A percentile compares a stretch with the other conserved stretches of the same genome.
phyloP scores from a whole-genome alignment of 768 basidiomycete species.

The Tricholoma hemisulphureum region DNA sequence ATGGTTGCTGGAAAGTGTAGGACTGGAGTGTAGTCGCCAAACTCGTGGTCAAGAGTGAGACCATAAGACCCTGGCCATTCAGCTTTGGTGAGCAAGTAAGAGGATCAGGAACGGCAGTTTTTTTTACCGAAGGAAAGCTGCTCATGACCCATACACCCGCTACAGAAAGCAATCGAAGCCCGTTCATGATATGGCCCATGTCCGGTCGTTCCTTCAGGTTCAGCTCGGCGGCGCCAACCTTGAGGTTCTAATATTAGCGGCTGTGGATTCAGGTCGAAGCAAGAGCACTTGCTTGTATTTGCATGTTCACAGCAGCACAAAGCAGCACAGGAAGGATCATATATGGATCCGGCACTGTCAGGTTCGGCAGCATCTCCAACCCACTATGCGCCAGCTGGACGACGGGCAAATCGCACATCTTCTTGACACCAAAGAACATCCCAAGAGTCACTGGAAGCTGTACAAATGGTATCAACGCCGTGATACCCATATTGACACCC shows the following conservation, averaged over 20 bases:
- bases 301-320: slow-evolving; percentile 61
- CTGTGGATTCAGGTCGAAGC: not conserved
- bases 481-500: slow-evolving; percentile 57
- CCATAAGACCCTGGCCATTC: slow-evolving; percentile 37
- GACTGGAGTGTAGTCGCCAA: slow-evolving; percentile 51
- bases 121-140: slow-evolving; percentile 65
- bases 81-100: not conserved
- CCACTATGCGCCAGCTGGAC: slow-evolving; percentile 78
- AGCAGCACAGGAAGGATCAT: slow-evolving; percentile 65
- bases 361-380: slow-evolving; percentile 66
- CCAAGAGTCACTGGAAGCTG: slow-evolving; percentile 79
- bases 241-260: slow-evolving; percentile 5
- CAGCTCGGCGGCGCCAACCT: slow-evolving; percentile 53
- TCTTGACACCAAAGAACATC: slow-evolving; percentile 79
- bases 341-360: slow-evolving; percentile 76
- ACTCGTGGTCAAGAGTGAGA: slow-evolving; percentile 42
- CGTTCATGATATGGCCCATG: slow-evolving; percentile 68
- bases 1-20: slow-evolving; percentile 40
- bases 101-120: slow-evolving; percentile 8
- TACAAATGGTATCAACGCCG: slow-evolving; percentile 51
- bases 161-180: slow-evolving; percentile 58
- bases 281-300: slow-evolving; percentile 56
- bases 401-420: slow-evolving; percentile 68
- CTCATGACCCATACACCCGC: slow-evolving; percentile 45
- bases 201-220: slow-evolving; percentile 50